phyloP scores from a whole-genome alignment of 805 yeast species.

The Yarrowia sp. region DNA sequence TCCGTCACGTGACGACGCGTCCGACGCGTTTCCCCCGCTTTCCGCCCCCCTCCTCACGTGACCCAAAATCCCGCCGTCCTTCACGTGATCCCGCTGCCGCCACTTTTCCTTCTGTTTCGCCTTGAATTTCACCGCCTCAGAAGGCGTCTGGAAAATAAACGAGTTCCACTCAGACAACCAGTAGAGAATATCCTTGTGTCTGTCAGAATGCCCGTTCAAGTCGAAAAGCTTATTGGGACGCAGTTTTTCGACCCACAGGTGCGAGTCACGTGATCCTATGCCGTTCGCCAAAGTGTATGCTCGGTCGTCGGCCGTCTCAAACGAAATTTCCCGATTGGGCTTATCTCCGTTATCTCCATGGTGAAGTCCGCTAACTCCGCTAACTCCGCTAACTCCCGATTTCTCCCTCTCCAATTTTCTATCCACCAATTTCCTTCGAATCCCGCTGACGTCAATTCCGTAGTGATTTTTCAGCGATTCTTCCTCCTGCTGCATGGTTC shows the following conservation, averaged over 20 bases:
- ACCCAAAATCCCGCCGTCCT: too few species aligned
- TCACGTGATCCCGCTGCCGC: not conserved
- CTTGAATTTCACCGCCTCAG: conserved; percentile 15
- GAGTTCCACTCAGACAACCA: conserved; percentile 38
- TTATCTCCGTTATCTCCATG: not conserved
- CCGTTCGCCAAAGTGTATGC: not conserved
- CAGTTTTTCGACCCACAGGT: conserved; percentile 28
- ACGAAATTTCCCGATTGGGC: not conserved
- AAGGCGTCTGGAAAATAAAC: conserved; percentile 25
- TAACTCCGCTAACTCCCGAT: not conserved
- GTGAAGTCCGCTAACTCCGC: not conserved
- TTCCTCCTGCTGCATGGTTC: conserved; percentile 28
- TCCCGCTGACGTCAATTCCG: conserved; percentile 17
- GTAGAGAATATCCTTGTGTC: conserved; percentile 24
- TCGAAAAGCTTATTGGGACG: conserved; percentile 14
- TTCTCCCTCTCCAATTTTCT: not conserved
- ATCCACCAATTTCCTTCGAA: not conserved
- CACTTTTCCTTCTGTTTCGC: conserved; percentile 27
- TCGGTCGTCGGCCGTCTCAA: too few species aligned
- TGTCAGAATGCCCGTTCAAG: conserved; percentile 17
- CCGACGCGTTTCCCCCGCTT: too few species aligned
- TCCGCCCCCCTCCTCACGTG: too few species aligned
- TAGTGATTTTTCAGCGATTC: conserved; percentile 20
- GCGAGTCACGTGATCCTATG: conserved; percentile 2
- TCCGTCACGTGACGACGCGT: too few species aligned